Evolutionary conservation across 768 basidiomycete genomes (phyloP).

Genomic region (Rubroboletus satanas): DNA sequence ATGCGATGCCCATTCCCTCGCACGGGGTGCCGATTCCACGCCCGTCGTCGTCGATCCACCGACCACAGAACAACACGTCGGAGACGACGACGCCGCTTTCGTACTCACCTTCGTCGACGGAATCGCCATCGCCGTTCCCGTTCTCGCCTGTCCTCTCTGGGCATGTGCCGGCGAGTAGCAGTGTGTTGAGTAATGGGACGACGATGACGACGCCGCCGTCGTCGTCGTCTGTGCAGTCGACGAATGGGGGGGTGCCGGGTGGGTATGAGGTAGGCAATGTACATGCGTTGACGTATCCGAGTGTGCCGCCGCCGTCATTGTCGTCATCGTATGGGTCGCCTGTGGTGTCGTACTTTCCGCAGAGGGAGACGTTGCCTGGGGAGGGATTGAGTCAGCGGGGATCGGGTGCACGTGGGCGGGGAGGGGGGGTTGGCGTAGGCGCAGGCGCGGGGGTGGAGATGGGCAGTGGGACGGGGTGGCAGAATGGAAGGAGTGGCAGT

Average conservation of each 20-base stretch:
- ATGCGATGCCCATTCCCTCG: slow-evolving; percentile 68
- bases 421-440: slow-evolving; percentile 14
- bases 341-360: slow-evolving; percentile 42
- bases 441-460: slow-evolving; percentile 1
- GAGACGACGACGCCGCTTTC: slow-evolving; percentile 61
- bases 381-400: slow-evolving; percentile 53
- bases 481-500: slow-evolving; percentile 34
- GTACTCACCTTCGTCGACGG: slow-evolving; percentile 60
- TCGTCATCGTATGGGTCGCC: slow-evolving; percentile 78
- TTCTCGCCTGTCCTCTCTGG: slow-evolving; percentile 57
- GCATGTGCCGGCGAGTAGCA: slow-evolving; percentile 37
- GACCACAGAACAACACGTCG: slow-evolving; percentile 45
- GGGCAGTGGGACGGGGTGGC: background rate
- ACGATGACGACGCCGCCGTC: slow-evolving; percentile 73
- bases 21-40: slow-evolving; percentile 75
- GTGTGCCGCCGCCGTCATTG: slow-evolving; percentile 78
- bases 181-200: slow-evolving; percentile 40
- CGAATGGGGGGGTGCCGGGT: background rate
- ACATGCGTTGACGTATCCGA: slow-evolving; percentile 65
- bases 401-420: slow-evolving; percentile 39
- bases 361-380: slow-evolving; percentile 49
- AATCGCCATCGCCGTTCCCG: slow-evolving; percentile 66
- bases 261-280: slow-evolving; percentile 28
- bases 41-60: slow-evolving; percentile 58
- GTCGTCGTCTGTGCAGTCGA: slow-evolving; percentile 34